A percentile compares a stretch with the other conserved stretches of the same genome.
Evolutionary conservation across 768 basidiomycete genomes (phyloP).

Genomic region (Boletus reticulatus): DNA sequence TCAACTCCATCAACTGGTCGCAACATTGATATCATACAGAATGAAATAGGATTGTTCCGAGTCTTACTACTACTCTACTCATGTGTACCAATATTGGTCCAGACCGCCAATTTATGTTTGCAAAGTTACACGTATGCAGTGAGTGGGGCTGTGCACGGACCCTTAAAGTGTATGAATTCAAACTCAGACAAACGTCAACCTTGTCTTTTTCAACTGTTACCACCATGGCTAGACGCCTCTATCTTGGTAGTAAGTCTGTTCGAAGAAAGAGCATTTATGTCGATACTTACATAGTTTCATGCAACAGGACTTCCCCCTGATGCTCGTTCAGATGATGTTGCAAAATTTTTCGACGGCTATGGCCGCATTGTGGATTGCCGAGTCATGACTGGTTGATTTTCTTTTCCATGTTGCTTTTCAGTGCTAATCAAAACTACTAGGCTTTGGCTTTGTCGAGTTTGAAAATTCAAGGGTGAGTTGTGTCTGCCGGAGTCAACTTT

Average conservation of each 20-base stretch:
- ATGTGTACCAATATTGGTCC: constrained; percentile 13
- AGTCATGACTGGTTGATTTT: constrained; percentile 83
- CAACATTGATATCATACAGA: constrained; percentile 41
- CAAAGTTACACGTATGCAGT: background rate
- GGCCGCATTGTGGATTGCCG: constrained; percentile 88
- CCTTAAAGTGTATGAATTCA: constrained; percentile 28
- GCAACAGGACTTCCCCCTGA: constrained; percentile 75
- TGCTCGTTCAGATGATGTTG: constrained; percentile 78
- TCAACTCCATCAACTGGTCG: constrained; percentile 94
- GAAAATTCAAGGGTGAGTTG: constrained; percentile 67
- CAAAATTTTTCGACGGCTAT: constrained; percentile 88
- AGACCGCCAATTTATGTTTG: background rate
- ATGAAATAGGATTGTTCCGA: constrained; percentile 7
- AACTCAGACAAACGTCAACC: constrained; percentile 32
- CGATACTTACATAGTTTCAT: background rate
- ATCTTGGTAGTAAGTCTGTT: constrained; percentile 69
- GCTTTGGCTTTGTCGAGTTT: constrained; percentile 97
- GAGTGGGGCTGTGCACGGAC: constrained; percentile 31
- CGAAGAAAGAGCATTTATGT: constrained; percentile 3
- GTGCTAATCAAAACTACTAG: constrained; percentile 38
- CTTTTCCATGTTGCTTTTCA: background rate
- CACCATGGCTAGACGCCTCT: constrained; percentile 79
- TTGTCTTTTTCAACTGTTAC: constrained; percentile 29
- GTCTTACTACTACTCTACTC: constrained; percentile 4
- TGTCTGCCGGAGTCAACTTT: constrained; percentile 1